A percentile compares a stretch with the other conserved stretches of the same genome.
phyloP scores from a whole-genome alignment of 2,329 filamentous ascomycete genomes.

The Colletotrichum echinochloae region DNA sequence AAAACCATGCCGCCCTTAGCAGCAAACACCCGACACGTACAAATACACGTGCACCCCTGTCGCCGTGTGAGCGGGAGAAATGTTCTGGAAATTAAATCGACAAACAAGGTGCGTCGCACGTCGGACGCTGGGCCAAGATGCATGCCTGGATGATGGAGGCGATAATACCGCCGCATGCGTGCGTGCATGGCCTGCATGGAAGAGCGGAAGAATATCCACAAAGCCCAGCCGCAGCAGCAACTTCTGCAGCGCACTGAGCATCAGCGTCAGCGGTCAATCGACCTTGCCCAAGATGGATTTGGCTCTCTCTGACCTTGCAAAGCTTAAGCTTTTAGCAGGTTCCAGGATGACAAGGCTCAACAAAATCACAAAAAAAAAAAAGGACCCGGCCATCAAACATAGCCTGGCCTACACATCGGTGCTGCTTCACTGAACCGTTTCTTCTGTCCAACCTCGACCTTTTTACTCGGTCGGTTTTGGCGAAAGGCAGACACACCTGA shows the following conservation, averaged over 20 bases:
- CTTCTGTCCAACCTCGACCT: background rate
- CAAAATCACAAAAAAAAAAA: background rate
- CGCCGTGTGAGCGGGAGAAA: background rate
- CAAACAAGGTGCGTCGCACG: background rate
- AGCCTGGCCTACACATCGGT: background rate
- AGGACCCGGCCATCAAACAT: background rate
- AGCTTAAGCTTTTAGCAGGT: background rate
- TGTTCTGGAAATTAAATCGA: slow-evolving; percentile 12
- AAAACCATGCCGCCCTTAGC: background rate
- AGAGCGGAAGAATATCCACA: background rate
- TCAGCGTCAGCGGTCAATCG: slow-evolving; percentile 4
- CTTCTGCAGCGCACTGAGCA: slow-evolving; percentile 1
- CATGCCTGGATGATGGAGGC: background rate
- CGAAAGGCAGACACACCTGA: background rate
- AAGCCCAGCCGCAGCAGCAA: background rate
- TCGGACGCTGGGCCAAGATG: background rate
- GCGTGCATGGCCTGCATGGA: slow-evolving; percentile 6
- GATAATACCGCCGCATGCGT: background rate
- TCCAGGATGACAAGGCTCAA: background rate
- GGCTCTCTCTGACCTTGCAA: background rate
- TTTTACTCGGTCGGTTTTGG: background rate
- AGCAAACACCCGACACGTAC: background rate
- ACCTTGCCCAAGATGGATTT: background rate
- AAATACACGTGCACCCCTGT: background rate
- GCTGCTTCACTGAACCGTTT: too few relatives aligned